Evolutionary conservation across 345 rosid genomes (phyloP).

Genomic region (Acer saccharum): DNA sequence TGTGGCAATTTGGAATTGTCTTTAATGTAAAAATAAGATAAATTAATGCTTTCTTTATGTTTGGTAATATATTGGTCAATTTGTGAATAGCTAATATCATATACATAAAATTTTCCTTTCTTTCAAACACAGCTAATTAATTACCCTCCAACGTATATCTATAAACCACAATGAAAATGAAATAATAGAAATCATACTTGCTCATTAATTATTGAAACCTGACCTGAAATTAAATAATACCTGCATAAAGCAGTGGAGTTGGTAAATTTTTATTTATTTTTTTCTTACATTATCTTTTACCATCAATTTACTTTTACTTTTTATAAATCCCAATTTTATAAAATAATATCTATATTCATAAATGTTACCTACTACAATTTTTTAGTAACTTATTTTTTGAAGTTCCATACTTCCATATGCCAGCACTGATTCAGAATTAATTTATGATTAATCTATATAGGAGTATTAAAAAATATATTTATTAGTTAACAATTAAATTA

Average conservation of each 20-base stretch:
- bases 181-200: too few species aligned
- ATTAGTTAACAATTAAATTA: not conserved
- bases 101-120: too few species aligned
- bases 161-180: too few species aligned
- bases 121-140: too few species aligned
- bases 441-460: not conserved
- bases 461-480: not conserved
- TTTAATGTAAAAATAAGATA: too few species aligned
- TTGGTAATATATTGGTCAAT: not conserved
- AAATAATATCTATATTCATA: not conserved
- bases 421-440: not conserved
- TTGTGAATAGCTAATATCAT: too few species aligned
- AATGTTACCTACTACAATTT: not conserved
- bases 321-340: not conserved
- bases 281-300: not conserved
- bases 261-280: not conserved
- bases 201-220: not conserved
- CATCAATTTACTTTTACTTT: not conserved
- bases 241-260: not conserved
- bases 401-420: not conserved
- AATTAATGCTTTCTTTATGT: not conserved
- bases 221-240: not conserved
- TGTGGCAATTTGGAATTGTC: not conserved
- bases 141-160: too few species aligned
- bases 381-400: not conserved